Evolutionary conservation across 306 rosid species (phyloP).

Genomic region (Prunus campanulata): DNA sequence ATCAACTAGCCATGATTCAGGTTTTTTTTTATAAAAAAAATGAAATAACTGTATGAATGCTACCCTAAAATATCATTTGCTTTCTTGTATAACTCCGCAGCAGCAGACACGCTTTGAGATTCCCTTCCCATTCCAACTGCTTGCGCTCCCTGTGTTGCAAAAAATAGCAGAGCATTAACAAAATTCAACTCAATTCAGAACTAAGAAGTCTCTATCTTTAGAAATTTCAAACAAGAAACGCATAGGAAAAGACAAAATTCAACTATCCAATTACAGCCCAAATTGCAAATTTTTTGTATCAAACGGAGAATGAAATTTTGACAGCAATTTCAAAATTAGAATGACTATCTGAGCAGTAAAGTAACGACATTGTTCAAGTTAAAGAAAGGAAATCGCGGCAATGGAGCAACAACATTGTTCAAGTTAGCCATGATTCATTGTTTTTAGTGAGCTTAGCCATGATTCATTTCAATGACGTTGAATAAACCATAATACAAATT

Average conservation of each 20-base stretch:
- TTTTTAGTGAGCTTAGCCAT: too few relatives aligned
- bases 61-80: conserved; percentile 90
- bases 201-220: not conserved
- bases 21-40: too few relatives aligned
- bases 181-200: conserved; percentile 6
- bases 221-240: not conserved
- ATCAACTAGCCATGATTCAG: too few relatives aligned
- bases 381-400: not conserved
- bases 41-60: not conserved
- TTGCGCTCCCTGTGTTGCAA: conserved; percentile 78
- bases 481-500: too few relatives aligned
- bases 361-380: not conserved
- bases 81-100: conserved; percentile 64
- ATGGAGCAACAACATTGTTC: not conserved
- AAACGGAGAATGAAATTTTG: not conserved
- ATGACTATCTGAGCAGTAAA: not conserved
- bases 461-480: too few relatives aligned
- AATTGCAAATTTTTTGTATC: not conserved
- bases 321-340: not conserved
- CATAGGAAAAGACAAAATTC: not conserved
- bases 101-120: conserved; percentile 78
- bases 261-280: not conserved
- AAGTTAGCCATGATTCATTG: too few relatives aligned
- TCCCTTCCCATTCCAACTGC: conserved; percentile 96
- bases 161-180: not conserved